These are phyloP conservation scores for Sisymbrium altissimum DNA, from an alignment of 345 rosid species.

Conservation along the genomic window DNA sequence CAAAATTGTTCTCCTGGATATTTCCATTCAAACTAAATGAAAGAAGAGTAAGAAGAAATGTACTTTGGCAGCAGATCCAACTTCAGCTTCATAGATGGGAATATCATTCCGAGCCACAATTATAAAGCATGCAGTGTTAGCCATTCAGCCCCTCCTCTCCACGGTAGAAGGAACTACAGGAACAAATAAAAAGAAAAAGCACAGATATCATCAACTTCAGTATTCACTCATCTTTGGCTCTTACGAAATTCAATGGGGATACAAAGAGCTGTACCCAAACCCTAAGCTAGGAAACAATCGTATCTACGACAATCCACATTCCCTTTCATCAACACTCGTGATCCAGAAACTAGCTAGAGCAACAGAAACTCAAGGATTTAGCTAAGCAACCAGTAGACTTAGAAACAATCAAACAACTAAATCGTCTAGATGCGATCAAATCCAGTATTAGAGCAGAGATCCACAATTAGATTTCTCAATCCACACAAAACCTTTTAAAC, in stretches of 20 bases:
- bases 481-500: background rate
- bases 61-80: constrained; percentile 90
- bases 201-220: too few species aligned
- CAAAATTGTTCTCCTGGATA: too few species aligned
- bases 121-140: constrained; percentile 84
- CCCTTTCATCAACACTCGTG: too few species aligned
- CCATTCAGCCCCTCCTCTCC: constrained; percentile 39
- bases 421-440: background rate
- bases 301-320: too few species aligned
- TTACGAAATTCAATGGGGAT: too few species aligned
- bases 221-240: too few species aligned
- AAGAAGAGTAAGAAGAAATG: too few species aligned
- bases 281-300: background rate
- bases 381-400: background rate
- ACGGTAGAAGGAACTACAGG: background rate
- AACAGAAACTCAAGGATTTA: too few species aligned
- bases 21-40: too few species aligned
- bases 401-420: background rate
- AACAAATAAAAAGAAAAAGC: too few species aligned
- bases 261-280: background rate
- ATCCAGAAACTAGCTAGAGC: too few species aligned
- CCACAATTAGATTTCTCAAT: background rate
- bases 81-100: constrained; percentile 97
- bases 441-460: background rate
- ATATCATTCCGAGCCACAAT: constrained; percentile 88